A percentile compares a stretch with the other conserved stretches of the same genome.
Conservation (phyloP, 176 grass and related monocot species). For the Juncus effusus region DNA sequence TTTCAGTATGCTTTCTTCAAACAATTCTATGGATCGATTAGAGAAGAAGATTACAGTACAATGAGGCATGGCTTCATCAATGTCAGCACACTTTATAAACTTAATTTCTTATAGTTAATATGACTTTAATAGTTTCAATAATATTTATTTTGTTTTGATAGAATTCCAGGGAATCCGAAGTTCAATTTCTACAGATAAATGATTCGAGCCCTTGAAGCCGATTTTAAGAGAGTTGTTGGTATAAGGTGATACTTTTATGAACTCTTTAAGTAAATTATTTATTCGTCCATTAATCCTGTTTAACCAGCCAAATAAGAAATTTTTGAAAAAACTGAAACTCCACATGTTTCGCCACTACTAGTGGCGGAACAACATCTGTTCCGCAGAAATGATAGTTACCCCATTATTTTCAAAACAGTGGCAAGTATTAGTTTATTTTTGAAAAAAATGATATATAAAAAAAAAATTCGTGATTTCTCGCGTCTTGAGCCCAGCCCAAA, state of each 20-base stretch:
- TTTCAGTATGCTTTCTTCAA: slow-evolving; percentile 74
- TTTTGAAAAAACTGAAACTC: too few relatives aligned
- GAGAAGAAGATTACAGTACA: slow-evolving; percentile 55
- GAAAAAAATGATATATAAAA: too few relatives aligned
- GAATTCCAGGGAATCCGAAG: too few relatives aligned
- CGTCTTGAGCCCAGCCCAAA: slow-evolving; percentile 38
- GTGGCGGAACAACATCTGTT: too few relatives aligned
- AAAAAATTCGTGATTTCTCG: slow-evolving; percentile 22
- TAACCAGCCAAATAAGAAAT: too few relatives aligned
- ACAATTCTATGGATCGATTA: slow-evolving; percentile 74
- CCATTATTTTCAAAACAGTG: too few relatives aligned
- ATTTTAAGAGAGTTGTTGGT: slow-evolving; percentile 87
- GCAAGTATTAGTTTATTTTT: too few relatives aligned
- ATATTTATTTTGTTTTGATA: too few relatives aligned
- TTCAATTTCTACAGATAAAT: slow-evolving; percentile 88
- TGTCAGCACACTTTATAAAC: slow-evolving; percentile 17
- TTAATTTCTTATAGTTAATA: background rate
- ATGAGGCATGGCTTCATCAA: slow-evolving; percentile 81
- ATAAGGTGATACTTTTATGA: slow-evolving; percentile 40
- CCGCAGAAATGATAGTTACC: too few relatives aligned
- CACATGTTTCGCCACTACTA: too few relatives aligned
- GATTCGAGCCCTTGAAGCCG: slow-evolving; percentile 67
- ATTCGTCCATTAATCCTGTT: too few relatives aligned
- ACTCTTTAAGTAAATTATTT: background rate
- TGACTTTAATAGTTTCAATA: background rate